Evolutionary conservation across 2,329 filamentous ascomycete genomes (phyloP).

Genomic region (Cercospora sesami): DNA sequence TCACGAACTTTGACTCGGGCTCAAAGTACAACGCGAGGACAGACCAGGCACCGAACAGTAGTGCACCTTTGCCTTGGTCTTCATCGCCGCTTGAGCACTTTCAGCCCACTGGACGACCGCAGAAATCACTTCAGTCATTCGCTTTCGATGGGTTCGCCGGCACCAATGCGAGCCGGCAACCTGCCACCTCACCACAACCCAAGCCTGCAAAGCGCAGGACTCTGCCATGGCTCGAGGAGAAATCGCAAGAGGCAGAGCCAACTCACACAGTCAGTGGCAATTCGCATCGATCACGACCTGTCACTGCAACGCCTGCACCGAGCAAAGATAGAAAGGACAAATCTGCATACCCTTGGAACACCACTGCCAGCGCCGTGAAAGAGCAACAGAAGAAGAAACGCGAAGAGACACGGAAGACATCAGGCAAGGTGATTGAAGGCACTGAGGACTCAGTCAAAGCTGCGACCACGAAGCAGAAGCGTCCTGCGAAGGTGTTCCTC

Average conservation of each 20-base stretch:
- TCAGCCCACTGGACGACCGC: conserved; percentile 20
- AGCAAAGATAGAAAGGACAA: conserved; percentile 39
- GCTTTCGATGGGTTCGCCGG: conserved; percentile 20
- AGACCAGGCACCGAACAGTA: conserved; percentile 50
- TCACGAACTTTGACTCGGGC: conserved; percentile 27
- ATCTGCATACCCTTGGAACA: conserved; percentile 64
- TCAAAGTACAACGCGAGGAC: conserved; percentile 35
- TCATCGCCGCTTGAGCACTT: conserved; percentile 46
- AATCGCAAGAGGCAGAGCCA: conserved; percentile 27
- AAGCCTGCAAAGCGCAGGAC: conserved; percentile 61
- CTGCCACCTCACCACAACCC: conserved; percentile 30
- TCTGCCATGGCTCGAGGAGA: conserved; percentile 59
- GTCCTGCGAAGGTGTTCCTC: conserved; percentile 64
- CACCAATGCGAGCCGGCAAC: neutral
- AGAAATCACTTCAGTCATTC: conserved; percentile 22
- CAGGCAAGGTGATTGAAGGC: conserved; percentile 45
- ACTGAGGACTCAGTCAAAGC: conserved; percentile 52
- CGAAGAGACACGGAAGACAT: conserved; percentile 60
- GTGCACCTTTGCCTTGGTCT: conserved; percentile 69
- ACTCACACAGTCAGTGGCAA: conserved; percentile 11
- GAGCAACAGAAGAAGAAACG: conserved; percentile 73
- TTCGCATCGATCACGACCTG: conserved; percentile 18
- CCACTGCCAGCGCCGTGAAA: conserved; percentile 71
- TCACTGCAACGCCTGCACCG: conserved; percentile 44
- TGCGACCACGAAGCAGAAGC: conserved; percentile 46